A percentile compares a stretch with the other conserved stretches of the same genome.
phyloP scores from a whole-genome alignment of 495 filamentous ascomycete genomes.

The Massariosphaeria phaeospora region DNA sequence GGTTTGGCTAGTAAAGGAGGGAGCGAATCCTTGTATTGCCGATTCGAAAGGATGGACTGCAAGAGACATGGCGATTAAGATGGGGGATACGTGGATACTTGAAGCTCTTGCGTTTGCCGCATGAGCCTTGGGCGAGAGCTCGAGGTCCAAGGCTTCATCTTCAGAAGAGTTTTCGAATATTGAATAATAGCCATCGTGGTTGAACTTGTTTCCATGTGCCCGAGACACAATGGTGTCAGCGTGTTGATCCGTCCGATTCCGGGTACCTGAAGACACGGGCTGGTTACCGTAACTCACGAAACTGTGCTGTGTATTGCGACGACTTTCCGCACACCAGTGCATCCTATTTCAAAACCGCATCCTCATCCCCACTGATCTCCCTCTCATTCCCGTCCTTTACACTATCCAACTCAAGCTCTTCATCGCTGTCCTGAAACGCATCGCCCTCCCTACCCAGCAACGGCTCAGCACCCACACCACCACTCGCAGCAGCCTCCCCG shows the following conservation, averaged over 20 bases:
- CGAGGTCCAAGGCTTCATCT: too few relatives aligned
- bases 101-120: neutral
- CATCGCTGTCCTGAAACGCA: conserved; percentile 19
- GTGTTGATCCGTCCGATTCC: too few relatives aligned
- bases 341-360: conserved; percentile 29
- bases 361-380: conserved; percentile 19
- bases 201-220: too few relatives aligned
- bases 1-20: neutral
- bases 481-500: conserved; percentile 8
- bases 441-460: conserved; percentile 10
- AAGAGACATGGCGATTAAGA: neutral
- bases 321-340: too few relatives aligned
- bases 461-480: conserved; percentile 21
- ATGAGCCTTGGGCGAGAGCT: too few relatives aligned
- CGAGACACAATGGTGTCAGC: too few relatives aligned
- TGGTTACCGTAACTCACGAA: too few relatives aligned
- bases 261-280: too few relatives aligned
- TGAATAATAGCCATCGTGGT: too few relatives aligned
- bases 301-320: too few relatives aligned
- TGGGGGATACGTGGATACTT: neutral
- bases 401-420: conserved; percentile 18
- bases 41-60: conserved; percentile 2
- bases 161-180: too few relatives aligned
- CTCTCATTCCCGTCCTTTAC: conserved; percentile 23
- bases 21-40: neutral